A percentile compares a stretch with the other conserved stretches of the same genome.
These are phyloP conservation scores for Theobroma cacao DNA, from an alignment of 345 rosid genomes.

Conservation along the genomic window DNA sequence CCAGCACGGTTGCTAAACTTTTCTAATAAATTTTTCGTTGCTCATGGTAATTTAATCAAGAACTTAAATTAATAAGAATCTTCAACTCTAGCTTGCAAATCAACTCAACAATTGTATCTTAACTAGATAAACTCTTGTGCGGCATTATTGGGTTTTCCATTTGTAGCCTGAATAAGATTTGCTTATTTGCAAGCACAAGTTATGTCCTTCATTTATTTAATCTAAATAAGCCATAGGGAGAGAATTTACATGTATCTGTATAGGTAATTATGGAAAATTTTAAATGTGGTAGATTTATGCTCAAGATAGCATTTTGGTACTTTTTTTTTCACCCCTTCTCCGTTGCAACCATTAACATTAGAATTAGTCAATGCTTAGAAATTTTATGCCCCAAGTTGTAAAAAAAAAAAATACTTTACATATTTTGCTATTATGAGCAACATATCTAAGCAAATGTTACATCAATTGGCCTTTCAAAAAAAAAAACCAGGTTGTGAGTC, in stretches of 20 bases:
- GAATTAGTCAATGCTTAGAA: slow-evolving; percentile 17
- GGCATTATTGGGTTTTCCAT: slow-evolving; percentile 16
- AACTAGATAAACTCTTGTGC: too few relatives aligned
- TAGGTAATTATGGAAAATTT: slow-evolving; percentile 29
- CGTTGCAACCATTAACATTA: slow-evolving; percentile 15
- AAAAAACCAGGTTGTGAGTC: too few relatives aligned
- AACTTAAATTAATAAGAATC: too few relatives aligned
- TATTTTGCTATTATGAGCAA: background rate
- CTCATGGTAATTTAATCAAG: too few relatives aligned
- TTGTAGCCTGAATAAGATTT: slow-evolving; percentile 40
- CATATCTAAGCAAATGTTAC: background rate
- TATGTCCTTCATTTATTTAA: slow-evolving; percentile 25
- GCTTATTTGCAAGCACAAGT: slow-evolving; percentile 31
- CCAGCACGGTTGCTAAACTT: too few relatives aligned
- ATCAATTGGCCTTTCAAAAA: background rate
- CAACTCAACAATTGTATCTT: too few relatives aligned
- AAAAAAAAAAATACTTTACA: slow-evolving; percentile 6
- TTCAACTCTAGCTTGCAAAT: too few relatives aligned
- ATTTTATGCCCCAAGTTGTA: slow-evolving; percentile 23
- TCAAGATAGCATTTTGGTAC: slow-evolving; percentile 20
- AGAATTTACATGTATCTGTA: slow-evolving; percentile 32
- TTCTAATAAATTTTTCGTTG: too few relatives aligned
- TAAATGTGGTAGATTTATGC: slow-evolving; percentile 23
- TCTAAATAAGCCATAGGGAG: slow-evolving; percentile 38
- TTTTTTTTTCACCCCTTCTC: background rate